Evolutionary conservation across 768 basidiomycete species (phyloP).

Genomic region (Galerina marginata): DNA sequence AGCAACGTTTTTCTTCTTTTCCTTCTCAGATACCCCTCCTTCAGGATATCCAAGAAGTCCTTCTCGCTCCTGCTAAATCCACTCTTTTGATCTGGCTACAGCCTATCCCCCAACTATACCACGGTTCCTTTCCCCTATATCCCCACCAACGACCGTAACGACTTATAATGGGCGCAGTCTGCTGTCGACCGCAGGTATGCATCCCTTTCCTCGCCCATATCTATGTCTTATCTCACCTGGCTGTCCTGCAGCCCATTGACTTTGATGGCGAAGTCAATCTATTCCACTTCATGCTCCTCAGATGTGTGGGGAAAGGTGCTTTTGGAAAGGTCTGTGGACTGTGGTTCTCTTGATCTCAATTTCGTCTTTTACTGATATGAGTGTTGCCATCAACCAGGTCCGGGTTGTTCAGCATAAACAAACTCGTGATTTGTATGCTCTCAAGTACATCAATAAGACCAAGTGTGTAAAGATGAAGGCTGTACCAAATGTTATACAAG

Average conservation of each 20-base stretch:
- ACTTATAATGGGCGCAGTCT: slow-evolving; percentile 76
- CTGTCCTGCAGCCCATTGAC: slow-evolving; percentile 75
- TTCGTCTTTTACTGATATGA: slow-evolving; percentile 17
- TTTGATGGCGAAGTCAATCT: slow-evolving; percentile 95
- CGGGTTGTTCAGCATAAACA: slow-evolving; percentile 99
- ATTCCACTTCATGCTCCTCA: slow-evolving; percentile 93
- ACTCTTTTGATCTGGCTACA: slow-evolving; percentile 7
- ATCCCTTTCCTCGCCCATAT: not conserved
- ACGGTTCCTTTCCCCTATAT: slow-evolving; percentile 1
- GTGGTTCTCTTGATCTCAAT: slow-evolving; percentile 3
- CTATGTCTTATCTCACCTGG: slow-evolving; percentile 2
- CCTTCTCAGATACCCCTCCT: slow-evolving; percentile 12
- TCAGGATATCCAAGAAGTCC: not conserved
- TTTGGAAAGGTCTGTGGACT: slow-evolving; percentile 87
- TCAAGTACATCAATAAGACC: slow-evolving; percentile 99
- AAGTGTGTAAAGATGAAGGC: slow-evolving; percentile 99
- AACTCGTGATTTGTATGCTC: slow-evolving; percentile 93
- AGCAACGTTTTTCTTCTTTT: not conserved
- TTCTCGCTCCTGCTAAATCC: slow-evolving; percentile 7
- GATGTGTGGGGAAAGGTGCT: slow-evolving; percentile 98
- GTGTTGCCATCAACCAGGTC: slow-evolving; percentile 60
- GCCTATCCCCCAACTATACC: slow-evolving; percentile 4
- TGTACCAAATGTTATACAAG: slow-evolving; percentile 96
- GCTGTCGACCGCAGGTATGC: slow-evolving; percentile 81
- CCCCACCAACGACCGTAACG: slow-evolving; percentile 34